Base-by-base conservation (phyloP, 129 eudicot species). In the Tagetes patula region DNA sequence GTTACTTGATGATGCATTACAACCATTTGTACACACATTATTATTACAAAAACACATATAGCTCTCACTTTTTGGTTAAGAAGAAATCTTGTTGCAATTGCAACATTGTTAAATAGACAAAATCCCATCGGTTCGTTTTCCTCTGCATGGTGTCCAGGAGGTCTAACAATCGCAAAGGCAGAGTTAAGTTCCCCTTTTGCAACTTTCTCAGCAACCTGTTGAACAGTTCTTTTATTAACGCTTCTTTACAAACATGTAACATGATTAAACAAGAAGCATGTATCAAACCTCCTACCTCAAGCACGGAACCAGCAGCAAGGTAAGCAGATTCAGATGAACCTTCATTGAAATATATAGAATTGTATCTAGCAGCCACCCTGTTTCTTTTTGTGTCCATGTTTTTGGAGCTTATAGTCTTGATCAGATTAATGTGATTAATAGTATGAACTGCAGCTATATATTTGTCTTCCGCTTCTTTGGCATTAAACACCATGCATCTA, bases 71-170 rank as follows among this genome's bases (percentile, higher is more conserved):
- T 91, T 82, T 87, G 84, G 74, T 88, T 82, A 82, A 95, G 80
- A n/a, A 95, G 89, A 79, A 67, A 95, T 71, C 87, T 86, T 5
- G 99, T 77, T 13, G 99, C 90, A 49, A 95, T 74, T 52, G 91
- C 99, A 74, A 95, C 92, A 80, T 95, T 95, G 81, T 95, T 95
- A 80, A 42, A 85, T 50, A 95, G 80, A 38, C 99, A 91, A 72
- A 90, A 91, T 11, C 99, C 99, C 99, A 90, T 90, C 59, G 99
- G 99, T 72, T 85, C 74, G 75, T 43, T 65, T 82, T 71, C 73
- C 79, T 95, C 99, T 30, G 99, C 99, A 79, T 95, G 99, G 82
- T 95, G 99, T 64, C 99, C 99, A 31, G 99, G 99, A 64, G 99
- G 99, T 77, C 99, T 85, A 64, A 95, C 99, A 75, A 95, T 82